phyloP scores from a whole-genome alignment of 73 alveolate species.

The Paramecium bursaria region DNA sequence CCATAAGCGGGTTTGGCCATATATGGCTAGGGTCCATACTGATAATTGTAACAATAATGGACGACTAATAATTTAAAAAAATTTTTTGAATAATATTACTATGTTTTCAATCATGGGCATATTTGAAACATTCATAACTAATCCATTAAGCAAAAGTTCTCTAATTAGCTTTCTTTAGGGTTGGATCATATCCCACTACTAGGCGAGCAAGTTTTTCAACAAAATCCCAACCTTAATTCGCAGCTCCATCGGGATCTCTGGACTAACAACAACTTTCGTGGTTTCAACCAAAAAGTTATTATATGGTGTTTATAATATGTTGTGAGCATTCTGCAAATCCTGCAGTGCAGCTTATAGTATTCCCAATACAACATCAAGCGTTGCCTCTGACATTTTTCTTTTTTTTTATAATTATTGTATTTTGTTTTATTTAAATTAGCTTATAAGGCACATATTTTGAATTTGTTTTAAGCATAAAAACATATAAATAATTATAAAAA shows the following conservation, averaged over 20 bases:
- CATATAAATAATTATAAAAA: too few relatives aligned
- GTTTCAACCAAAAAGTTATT: slow-evolving; percentile 50
- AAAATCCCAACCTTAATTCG: slow-evolving; percentile 34
- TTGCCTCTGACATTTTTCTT: slow-evolving; percentile 59
- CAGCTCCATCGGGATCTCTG: slow-evolving; percentile 34
- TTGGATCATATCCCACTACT: slow-evolving; percentile 40
- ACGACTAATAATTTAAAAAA: slow-evolving; percentile 14
- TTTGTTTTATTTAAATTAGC: too few relatives aligned
- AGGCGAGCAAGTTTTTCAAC: neutral
- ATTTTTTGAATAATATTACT: slow-evolving; percentile 15
- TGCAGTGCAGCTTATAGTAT: slow-evolving; percentile 16
- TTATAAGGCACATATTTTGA: too few relatives aligned
- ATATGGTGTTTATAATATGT: slow-evolving; percentile 44
- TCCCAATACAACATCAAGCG: slow-evolving; percentile 39
- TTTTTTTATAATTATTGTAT: slow-evolving; percentile 15
- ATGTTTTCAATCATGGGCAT: slow-evolving; percentile 65
- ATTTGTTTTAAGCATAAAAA: too few relatives aligned
- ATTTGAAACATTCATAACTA: slow-evolving; percentile 66
- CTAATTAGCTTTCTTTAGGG: slow-evolving; percentile 55
- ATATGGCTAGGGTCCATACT: slow-evolving; percentile 40
- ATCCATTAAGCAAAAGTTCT: slow-evolving; percentile 64
- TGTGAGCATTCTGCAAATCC: slow-evolving; percentile 49
- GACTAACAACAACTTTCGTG: slow-evolving; percentile 50
- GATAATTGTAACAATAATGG: slow-evolving; percentile 33
- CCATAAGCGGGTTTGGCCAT: slow-evolving; percentile 63